phyloP scores from a whole-genome alignment of 306 rosid species.

The Sesbania bispinosa region DNA sequence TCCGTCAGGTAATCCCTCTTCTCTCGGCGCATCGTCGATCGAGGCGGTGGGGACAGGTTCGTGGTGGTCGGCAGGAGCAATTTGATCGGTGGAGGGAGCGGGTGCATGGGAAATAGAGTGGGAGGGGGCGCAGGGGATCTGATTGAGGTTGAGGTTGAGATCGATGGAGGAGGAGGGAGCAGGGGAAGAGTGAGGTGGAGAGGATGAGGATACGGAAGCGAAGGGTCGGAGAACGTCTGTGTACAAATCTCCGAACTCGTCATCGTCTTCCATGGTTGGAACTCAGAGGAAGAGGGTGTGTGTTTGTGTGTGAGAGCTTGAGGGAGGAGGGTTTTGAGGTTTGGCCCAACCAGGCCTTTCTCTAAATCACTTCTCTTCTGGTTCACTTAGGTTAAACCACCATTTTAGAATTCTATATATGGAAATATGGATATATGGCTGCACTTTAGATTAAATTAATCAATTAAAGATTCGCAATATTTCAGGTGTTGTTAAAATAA shows the following conservation, averaged over 20 bases:
- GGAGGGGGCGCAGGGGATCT: slow-evolving; percentile 40
- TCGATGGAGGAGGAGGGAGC: slow-evolving; percentile 53
- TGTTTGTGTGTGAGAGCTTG: neutral
- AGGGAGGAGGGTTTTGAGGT: slow-evolving; percentile 29
- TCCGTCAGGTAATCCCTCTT: neutral
- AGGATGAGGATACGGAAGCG: slow-evolving; percentile 42
- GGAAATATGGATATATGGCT: too few species aligned
- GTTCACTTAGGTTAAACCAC: slow-evolving; percentile 23
- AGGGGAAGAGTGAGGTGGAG: slow-evolving; percentile 32
- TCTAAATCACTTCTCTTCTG: neutral
- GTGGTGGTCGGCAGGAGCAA: slow-evolving; percentile 23
- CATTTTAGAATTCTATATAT: neutral
- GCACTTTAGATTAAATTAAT: too few species aligned
- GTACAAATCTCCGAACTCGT: slow-evolving; percentile 99
- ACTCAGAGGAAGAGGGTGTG: neutral
- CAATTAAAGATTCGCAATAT: too few species aligned
- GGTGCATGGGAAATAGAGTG: slow-evolving; percentile 32
- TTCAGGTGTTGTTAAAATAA: too few species aligned
- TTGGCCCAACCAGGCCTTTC: neutral
- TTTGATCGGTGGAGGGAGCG: slow-evolving; percentile 23
- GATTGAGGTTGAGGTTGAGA: slow-evolving; percentile 50
- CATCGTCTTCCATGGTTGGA: slow-evolving; percentile 89
- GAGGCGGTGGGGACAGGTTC: neutral
- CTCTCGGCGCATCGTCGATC: neutral
- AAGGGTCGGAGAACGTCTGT: slow-evolving; percentile 84